These are phyloP conservation scores for Voacanga thouarsii DNA, from an alignment of 257 asterid genomes.

Conservation along the genomic window DNA sequence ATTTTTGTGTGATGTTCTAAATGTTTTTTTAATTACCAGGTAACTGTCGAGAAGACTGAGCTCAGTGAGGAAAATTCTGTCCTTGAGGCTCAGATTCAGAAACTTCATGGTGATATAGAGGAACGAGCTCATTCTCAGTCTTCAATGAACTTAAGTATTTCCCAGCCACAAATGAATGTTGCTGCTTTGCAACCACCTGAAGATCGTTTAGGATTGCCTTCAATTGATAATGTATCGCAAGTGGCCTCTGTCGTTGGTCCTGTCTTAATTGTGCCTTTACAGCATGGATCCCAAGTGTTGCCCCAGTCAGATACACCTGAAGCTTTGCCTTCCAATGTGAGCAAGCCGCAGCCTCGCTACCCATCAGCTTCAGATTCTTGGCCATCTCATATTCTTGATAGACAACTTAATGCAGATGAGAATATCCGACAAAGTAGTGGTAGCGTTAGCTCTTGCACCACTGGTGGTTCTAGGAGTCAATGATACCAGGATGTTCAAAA, in stretches of 20 bases:
- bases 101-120: conserved; percentile 43
- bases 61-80: conserved; percentile 56
- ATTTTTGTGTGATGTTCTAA: background rate
- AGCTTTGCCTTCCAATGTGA: conserved; percentile 38
- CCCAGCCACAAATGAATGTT: conserved; percentile 19
- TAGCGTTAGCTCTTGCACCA: conserved; percentile 12
- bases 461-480: conserved; percentile 1
- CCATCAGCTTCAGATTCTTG: conserved; percentile 64
- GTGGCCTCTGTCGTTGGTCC: conserved; percentile 34
- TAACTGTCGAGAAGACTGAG: conserved; percentile 53
- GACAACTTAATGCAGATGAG: conserved; percentile 22
- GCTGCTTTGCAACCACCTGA: conserved; percentile 23
- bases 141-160: conserved; percentile 4
- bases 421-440: conserved; percentile 16
- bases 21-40: conserved; percentile 31
- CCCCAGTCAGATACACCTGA: conserved; percentile 23
- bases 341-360: conserved; percentile 62
- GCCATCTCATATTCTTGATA: conserved; percentile 53
- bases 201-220: conserved; percentile 28
- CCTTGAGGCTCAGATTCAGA: conserved; percentile 53
- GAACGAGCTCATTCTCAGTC: conserved; percentile 28
- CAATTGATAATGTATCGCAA: conserved; percentile 30
- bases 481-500: background rate
- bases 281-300: conserved; percentile 35
- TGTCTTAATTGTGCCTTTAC: conserved; percentile 46